A percentile compares a stretch with the other conserved stretches of the same genome.
phyloP scores from a whole-genome alignment of 352 stramenopile genomes.

The Phytophthora sp. region DNA sequence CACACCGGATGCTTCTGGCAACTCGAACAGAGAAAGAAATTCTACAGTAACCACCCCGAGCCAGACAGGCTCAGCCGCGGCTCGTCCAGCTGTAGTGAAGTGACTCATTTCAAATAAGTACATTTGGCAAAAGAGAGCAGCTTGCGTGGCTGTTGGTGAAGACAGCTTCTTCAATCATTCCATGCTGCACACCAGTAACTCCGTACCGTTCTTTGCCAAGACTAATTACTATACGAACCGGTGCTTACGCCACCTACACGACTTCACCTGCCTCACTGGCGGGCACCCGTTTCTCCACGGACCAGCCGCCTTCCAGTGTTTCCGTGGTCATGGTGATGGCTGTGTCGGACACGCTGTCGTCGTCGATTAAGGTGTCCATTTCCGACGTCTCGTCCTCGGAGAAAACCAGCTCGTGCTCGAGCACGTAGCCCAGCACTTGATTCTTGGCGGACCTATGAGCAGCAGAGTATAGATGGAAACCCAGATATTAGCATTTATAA shows the following conservation, averaged over 20 bases:
- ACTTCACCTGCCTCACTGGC: slow-evolving; percentile 52
- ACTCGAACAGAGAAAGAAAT: slow-evolving; percentile 7
- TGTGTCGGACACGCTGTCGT: slow-evolving; percentile 43
- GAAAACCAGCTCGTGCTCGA: slow-evolving; percentile 72
- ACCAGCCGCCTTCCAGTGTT: slow-evolving; percentile 84
- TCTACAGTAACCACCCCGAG: too few species aligned
- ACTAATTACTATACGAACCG: slow-evolving; percentile 38
- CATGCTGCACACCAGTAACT: neutral
- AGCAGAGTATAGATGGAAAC: slow-evolving; percentile 5
- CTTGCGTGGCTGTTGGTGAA: slow-evolving; percentile 8
- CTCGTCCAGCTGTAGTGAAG: too few species aligned
- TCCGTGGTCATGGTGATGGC: slow-evolving; percentile 62
- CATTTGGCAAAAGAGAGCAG: slow-evolving; percentile 10
- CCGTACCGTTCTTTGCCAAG: slow-evolving; percentile 6
- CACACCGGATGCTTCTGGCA: neutral
- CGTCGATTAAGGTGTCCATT: slow-evolving; percentile 73
- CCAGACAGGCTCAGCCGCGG: too few species aligned
- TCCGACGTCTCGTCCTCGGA: slow-evolving; percentile 80
- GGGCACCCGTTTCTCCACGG: slow-evolving; percentile 81
- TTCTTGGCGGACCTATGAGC: slow-evolving; percentile 79
- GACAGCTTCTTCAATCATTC: neutral
- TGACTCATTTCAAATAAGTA: slow-evolving; percentile 18
- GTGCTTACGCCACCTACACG: slow-evolving; percentile 44
- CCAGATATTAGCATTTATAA: neutral
- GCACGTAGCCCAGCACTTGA: slow-evolving; percentile 82